Conservation (phyloP, 2,329 filamentous ascomycete genomes). For the Leptodontidium sp. region DNA sequence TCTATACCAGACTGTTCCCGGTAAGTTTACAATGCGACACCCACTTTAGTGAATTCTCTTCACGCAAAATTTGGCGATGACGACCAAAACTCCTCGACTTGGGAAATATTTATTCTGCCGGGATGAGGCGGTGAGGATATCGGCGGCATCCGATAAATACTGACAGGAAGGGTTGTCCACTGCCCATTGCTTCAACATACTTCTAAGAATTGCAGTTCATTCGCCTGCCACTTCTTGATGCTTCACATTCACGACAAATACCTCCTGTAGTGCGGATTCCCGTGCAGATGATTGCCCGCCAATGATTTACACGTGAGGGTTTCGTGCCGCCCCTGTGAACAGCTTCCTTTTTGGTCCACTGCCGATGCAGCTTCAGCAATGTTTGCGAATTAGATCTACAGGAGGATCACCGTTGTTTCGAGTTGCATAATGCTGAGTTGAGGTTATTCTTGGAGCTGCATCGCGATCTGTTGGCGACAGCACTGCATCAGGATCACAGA, state of each 20-base stretch:
- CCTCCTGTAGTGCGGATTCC: background rate
- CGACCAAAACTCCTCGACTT: background rate
- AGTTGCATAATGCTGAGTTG: constrained; percentile 6
- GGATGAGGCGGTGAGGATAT: constrained; percentile 5
- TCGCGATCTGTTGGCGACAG: constrained; percentile 8
- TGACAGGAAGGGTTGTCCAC: background rate
- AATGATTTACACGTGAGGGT: constrained; percentile 8
- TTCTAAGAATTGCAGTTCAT: background rate
- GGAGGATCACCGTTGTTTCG: constrained; percentile 28
- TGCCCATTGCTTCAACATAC: background rate
- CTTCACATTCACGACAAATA: background rate
- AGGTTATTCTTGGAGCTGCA: constrained; percentile 19
- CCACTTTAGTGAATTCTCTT: constrained; percentile 8
- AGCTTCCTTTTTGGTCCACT: background rate
- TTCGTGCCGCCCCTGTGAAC: background rate
- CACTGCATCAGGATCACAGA: background rate
- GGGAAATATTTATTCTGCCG: constrained; percentile 1
- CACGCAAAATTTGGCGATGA: background rate
- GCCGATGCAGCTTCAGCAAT: constrained; percentile 24
- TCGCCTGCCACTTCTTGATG: background rate
- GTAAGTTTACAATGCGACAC: constrained; percentile 11
- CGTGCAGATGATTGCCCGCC: background rate
- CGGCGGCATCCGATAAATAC: constrained; percentile 9
- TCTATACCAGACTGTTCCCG: constrained; percentile 6
- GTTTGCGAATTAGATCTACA: constrained; percentile 33